Evolutionary conservation across 164 flowering plant genomes (phyloP).

Genomic region (Hamamelis virginiana): DNA sequence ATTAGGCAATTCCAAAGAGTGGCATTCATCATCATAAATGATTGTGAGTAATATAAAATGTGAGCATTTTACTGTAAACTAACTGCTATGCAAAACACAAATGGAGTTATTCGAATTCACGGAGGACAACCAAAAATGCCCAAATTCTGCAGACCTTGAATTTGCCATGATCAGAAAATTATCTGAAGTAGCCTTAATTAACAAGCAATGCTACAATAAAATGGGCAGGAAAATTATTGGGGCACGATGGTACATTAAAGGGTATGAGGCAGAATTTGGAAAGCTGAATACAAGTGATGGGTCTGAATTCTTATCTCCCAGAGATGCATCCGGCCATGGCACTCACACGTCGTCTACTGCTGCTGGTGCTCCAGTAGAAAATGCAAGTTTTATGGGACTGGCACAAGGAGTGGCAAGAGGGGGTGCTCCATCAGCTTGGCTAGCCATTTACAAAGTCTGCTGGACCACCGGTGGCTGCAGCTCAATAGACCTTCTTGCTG

Average conservation of each 20-base stretch:
- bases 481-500: slow-evolving; percentile 47
- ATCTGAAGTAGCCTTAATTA: background rate
- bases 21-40: too few species aligned
- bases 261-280: slow-evolving; percentile 44
- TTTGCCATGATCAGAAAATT: too few species aligned
- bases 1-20: too few species aligned
- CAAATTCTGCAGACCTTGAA: too few species aligned
- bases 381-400: slow-evolving; percentile 42
- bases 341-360: slow-evolving; percentile 60
- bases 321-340: slow-evolving; percentile 59
- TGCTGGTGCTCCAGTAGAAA: slow-evolving; percentile 35
- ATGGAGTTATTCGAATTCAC: too few species aligned
- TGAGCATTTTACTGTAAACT: background rate
- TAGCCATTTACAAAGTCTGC: slow-evolving; percentile 53
- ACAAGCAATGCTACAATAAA: background rate
- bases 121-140: too few species aligned
- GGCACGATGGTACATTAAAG: slow-evolving; percentile 51
- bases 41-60: too few species aligned
- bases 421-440: slow-evolving; percentile 40
- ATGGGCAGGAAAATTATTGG: slow-evolving; percentile 54
- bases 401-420: slow-evolving; percentile 52
- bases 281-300: slow-evolving; percentile 23
- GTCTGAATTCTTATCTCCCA: slow-evolving; percentile 41
- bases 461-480: slow-evolving; percentile 48
- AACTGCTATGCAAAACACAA: too few species aligned